A percentile compares a stretch with the other conserved stretches of the same genome.
These are phyloP conservation scores for Bruguiera parviflora DNA, from an alignment of 345 rosid species.

Conservation along the genomic window DNA sequence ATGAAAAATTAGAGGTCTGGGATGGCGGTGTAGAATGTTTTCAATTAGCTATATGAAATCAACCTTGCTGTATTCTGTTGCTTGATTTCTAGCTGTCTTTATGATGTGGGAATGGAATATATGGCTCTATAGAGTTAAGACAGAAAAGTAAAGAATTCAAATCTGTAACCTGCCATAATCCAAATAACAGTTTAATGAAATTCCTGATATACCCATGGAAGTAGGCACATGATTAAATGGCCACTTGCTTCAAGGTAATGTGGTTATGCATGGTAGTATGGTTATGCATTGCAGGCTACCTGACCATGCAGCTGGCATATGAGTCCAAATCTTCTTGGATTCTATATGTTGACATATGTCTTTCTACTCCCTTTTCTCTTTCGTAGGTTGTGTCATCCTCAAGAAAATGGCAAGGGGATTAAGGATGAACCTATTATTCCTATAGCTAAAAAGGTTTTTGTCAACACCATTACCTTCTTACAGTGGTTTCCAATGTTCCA, in stretches of 20 bases:
- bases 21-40: no score
- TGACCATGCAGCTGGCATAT: no score
- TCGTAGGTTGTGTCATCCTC: constrained; percentile 41
- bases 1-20: no score
- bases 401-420: constrained; percentile 35
- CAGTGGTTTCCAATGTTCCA: not conserved
- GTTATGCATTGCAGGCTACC: no score
- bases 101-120: no score
- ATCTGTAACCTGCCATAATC: no score
- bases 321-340: not conserved
- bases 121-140: no score
- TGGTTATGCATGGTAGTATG: not conserved
- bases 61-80: no score
- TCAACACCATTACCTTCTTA: constrained; percentile 2
- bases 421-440: constrained; percentile 32
- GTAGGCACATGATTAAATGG: not conserved
- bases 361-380: constrained; percentile 18
- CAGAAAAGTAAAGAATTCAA: no score
- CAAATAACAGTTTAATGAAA: not conserved
- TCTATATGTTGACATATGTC: not conserved
- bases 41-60: no score
- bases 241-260: not conserved
- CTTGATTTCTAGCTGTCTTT: no score
- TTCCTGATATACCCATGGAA: not conserved
- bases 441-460: constrained; percentile 60